Base-by-base conservation (phyloP, 371 early-diverging fungal genomes). In the Phascolomyces articulosus region DNA sequence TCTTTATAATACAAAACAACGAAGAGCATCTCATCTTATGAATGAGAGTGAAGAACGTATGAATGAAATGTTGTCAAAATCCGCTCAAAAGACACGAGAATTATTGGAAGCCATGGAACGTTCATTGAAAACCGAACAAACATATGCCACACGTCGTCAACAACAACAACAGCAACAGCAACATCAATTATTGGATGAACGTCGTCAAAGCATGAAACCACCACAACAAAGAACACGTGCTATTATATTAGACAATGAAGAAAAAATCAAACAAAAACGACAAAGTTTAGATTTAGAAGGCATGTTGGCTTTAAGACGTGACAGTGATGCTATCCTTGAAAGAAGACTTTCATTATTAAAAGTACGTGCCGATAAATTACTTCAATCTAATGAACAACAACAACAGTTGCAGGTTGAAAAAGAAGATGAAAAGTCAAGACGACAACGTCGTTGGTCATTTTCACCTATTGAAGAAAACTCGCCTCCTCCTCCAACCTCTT, bases 271-370 rank as follows among this genome's bases (percentile, higher is more conserved):
- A 28, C 55, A 24, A 55, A 60, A 61, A 49, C 40, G 57, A 26
- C 67, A 56, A 15, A 66, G 66, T 23, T 23, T 63, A 40, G 68
- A 63, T 44, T 9, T 67, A 21, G 63, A 63, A 15, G 63, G 48
- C 8, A 44, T 67, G 51, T 24, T 67, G 38, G 63, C 63, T 7
- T 60, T 67, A 24, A 55, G 57, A 21, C 61, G 49, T 16, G 68
- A 63, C 26, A 63, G 48, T n/a, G 68, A 67, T 54, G 63, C 58
- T 4, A n/a, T 56, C n/a, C 18, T 67, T n/a, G 67, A 67, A 44
- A 58, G 68, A 15, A 58, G 68, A 40, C 26, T 40, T 18, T 63
- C 63, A 8, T n/a, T 67, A 3, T 44, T 59, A 10, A 67, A 67
- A 34, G 40, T n/a, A 24, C 67, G 67, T 10, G 49, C 62, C 3